Evolutionary conservation across 139 green algal genomes (phyloP).

Genomic region (Pleodorina starrii): DNA sequence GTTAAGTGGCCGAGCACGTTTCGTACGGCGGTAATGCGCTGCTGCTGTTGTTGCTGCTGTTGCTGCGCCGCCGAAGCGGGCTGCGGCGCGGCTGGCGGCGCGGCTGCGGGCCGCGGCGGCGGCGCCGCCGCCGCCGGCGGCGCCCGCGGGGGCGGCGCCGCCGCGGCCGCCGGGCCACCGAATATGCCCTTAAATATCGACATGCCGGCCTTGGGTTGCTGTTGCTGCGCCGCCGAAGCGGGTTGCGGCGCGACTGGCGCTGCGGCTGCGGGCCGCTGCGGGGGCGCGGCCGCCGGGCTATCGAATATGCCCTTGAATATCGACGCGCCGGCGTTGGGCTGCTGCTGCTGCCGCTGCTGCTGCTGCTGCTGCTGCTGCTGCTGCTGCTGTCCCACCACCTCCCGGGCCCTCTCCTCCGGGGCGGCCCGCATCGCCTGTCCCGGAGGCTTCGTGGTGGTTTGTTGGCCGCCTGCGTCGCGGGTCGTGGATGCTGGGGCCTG

Average conservation of each 20-base stretch:
- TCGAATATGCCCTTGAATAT: conserved; percentile 32
- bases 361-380: background rate
- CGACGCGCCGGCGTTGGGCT: background rate
- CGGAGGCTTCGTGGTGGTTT: background rate
- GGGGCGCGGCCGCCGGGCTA: too few relatives aligned
- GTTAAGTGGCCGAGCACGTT: background rate
- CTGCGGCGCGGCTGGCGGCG: background rate
- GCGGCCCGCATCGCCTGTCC: too few relatives aligned
- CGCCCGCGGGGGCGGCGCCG: background rate
- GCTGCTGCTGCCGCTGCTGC: background rate
- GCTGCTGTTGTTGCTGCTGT: background rate
- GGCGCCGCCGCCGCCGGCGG: background rate
- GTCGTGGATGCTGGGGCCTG: too few relatives aligned
- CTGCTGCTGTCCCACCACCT: too few relatives aligned
- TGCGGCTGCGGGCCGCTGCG: background rate
- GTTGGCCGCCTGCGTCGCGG: background rate
- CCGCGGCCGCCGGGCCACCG: background rate
- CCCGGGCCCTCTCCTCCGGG: too few relatives aligned
- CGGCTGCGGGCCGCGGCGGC: background rate
- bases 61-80: background rate
- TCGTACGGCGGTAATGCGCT: background rate
- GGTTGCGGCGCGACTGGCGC: background rate
- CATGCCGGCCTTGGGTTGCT: background rate
- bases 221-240: background rate
- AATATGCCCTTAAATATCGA: conserved; percentile 34